phyloP scores from a whole-genome alignment of 306 rosid species.

The Cicer yamashitae region DNA sequence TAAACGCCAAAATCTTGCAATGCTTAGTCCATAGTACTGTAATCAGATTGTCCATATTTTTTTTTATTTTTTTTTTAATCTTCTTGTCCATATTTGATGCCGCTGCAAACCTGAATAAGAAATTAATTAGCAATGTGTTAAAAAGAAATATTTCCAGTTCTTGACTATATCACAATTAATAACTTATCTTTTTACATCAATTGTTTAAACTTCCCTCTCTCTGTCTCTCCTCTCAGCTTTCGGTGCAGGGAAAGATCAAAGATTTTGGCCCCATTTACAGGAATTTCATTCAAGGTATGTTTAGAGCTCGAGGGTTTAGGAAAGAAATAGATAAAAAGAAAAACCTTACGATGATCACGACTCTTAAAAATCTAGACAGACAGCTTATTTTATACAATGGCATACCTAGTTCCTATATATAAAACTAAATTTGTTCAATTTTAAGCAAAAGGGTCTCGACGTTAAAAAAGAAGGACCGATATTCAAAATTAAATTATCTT shows the following conservation, averaged over 20 bases:
- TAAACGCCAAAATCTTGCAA: slow-evolving; percentile 2
- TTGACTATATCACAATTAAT: not conserved
- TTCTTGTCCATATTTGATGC: slow-evolving; percentile 7
- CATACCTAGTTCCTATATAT: not conserved
- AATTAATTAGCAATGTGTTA: not conserved
- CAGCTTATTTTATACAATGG: not conserved
- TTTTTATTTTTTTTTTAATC: not conserved
- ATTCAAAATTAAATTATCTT: not conserved
- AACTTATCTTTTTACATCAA: not conserved
- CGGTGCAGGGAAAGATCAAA: too few relatives aligned
- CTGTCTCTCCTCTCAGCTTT: too few relatives aligned
- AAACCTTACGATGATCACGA: too few relatives aligned
- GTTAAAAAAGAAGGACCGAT: not conserved
- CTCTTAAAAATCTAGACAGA: too few relatives aligned
- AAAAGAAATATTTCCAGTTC: not conserved
- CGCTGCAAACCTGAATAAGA: slow-evolving; percentile 29
- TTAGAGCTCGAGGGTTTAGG: too few relatives aligned
- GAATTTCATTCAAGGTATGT: too few relatives aligned
- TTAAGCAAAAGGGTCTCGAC: not conserved
- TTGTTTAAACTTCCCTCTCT: too few relatives aligned
- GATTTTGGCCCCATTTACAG: too few relatives aligned
- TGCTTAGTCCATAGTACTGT: slow-evolving; percentile 3
- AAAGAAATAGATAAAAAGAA: too few relatives aligned
- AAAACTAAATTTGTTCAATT: not conserved
- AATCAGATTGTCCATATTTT: slow-evolving; percentile 14